phyloP scores from a whole-genome alignment of 2,329 filamentous ascomycete species.

The Harringtonia lauricola region DNA sequence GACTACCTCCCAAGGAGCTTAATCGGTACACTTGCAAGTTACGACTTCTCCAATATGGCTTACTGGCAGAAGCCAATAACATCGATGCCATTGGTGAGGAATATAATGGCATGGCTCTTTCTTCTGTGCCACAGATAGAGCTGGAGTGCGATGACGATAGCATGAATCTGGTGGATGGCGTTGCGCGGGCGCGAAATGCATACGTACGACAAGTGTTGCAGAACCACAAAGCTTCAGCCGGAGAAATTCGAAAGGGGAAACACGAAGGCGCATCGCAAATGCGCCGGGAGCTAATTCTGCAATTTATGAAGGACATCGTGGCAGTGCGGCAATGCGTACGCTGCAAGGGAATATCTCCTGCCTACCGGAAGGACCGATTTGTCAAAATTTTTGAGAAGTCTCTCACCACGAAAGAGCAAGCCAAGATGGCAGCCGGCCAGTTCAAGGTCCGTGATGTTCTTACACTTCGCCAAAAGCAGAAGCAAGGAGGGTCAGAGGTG shows the following conservation, averaged over 20 bases:
- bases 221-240: slow-evolving; percentile 37
- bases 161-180: slow-evolving; percentile 36
- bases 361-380: slow-evolving; percentile 79
- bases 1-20: slow-evolving; percentile 63
- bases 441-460: slow-evolving; percentile 63
- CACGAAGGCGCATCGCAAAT: slow-evolving; percentile 75
- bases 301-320: slow-evolving; percentile 67
- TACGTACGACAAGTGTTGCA: slow-evolving; percentile 68
- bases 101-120: slow-evolving; percentile 30
- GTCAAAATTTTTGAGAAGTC: slow-evolving; percentile 90
- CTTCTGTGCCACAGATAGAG: slow-evolving; percentile 29
- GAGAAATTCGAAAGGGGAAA: slow-evolving; percentile 51
- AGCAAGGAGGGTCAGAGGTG: slow-evolving; percentile 21
- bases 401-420: slow-evolving; percentile 61
- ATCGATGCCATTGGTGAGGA: slow-evolving; percentile 43
- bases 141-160: slow-evolving; percentile 56
- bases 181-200: slow-evolving; percentile 40
- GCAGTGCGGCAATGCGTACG: slow-evolving; percentile 57
- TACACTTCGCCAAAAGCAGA: slow-evolving; percentile 32
- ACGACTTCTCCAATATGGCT: slow-evolving; percentile 71
- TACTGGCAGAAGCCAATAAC: slow-evolving; percentile 56
- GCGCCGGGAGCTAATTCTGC: slow-evolving; percentile 64
- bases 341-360: slow-evolving; percentile 62
- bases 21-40: slow-evolving; percentile 78
- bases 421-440: slow-evolving; percentile 60